phyloP scores from a whole-genome alignment of 192 early-diverging fungal species.

The Powellomyces hirtus region DNA sequence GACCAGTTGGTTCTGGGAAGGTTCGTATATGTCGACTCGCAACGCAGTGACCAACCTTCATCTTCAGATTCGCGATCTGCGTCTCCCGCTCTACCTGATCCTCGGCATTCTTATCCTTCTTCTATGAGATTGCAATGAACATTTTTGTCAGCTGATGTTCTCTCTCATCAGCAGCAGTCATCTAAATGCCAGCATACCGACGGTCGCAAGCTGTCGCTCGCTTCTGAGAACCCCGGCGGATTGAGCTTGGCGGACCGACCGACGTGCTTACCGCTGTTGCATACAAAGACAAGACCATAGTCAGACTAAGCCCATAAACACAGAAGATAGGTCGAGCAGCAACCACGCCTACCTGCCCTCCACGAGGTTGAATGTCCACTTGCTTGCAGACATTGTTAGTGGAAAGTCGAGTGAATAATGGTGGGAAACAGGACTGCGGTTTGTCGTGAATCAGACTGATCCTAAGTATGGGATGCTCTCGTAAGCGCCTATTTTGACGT shows the following conservation, averaged over 20 bases:
- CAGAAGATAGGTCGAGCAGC: not conserved
- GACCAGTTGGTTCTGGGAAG: not conserved
- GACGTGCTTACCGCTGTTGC: not conserved
- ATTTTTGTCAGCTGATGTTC: not conserved
- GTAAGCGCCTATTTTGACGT: too few relatives aligned
- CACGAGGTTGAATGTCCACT: conserved; percentile 3
- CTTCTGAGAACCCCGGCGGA: conserved; percentile 23
- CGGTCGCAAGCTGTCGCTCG: not conserved
- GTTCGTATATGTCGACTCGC: not conserved
- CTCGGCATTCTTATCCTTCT: conserved; percentile 17
- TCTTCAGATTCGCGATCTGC: conserved; percentile 39
- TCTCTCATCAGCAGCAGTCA: not conserved
- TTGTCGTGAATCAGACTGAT: too few relatives aligned
- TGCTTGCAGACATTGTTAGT: too few relatives aligned
- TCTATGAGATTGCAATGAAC: not conserved
- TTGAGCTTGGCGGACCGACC: conserved; percentile 21
- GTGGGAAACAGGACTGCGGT: too few relatives aligned
- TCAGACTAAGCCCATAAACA: not conserved
- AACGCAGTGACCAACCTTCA: conserved; percentile 33
- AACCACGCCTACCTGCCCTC: not conserved
- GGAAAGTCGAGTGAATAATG: too few relatives aligned
- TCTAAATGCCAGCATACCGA: not conserved
- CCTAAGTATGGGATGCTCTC: too few relatives aligned
- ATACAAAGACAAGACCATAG: not conserved
- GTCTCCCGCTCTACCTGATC: conserved; percentile 24